phyloP scores from a whole-genome alignment of 2,329 filamentous ascomycete species.

The Grosmannia serpens region DNA sequence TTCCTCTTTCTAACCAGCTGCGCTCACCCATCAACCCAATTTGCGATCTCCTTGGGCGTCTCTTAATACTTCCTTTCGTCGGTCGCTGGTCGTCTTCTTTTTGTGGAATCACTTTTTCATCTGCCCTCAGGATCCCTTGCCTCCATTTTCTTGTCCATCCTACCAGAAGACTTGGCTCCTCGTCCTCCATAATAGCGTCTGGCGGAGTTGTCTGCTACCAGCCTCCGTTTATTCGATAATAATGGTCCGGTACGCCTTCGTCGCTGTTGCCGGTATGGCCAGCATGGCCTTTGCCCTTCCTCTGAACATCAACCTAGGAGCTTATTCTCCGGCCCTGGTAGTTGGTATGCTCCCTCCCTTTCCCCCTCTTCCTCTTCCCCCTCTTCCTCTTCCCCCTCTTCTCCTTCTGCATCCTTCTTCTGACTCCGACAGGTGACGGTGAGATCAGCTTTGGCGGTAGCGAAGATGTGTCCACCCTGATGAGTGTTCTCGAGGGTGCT shows the following conservation, averaged over 20 bases:
- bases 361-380: background rate
- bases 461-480: slow-evolving; percentile 31
- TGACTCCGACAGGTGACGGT: slow-evolving; percentile 24
- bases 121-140: background rate
- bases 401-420: background rate
- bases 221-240: background rate
- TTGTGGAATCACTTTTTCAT: background rate
- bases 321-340: slow-evolving; percentile 32
- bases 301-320: slow-evolving; percentile 29
- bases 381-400: slow-evolving; percentile 2
- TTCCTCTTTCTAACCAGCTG: slow-evolving; percentile 5
- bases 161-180: no score
- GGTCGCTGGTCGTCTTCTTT: slow-evolving; percentile 11
- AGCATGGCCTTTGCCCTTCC: slow-evolving; percentile 10
- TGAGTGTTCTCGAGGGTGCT: slow-evolving; percentile 35
- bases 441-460: slow-evolving; percentile 35
- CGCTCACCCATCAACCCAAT: slow-evolving; percentile 2
- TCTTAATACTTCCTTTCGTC: slow-evolving; percentile 2
- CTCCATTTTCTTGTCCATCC: no score
- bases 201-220: no score
- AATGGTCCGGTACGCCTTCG: slow-evolving; percentile 12
- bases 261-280: background rate
- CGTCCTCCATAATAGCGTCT: no score
- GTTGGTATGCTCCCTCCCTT: slow-evolving; percentile 13
- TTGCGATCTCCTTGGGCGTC: background rate